phyloP scores from a whole-genome alignment of 495 filamentous ascomycete genomes.

The Usnea hakonensis region DNA sequence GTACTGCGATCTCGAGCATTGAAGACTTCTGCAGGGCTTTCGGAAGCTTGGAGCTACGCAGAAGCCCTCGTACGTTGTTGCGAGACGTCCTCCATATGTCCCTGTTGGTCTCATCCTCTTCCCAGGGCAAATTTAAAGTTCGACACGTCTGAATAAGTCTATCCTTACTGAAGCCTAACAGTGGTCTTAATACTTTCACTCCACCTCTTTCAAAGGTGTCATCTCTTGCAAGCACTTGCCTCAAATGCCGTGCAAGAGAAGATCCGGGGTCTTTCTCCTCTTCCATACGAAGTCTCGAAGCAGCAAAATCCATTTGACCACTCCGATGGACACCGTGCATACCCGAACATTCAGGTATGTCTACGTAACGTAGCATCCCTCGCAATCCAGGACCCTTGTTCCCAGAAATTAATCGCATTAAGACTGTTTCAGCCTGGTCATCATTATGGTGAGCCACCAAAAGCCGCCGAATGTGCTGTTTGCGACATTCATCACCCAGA shows the following conservation, averaged over 20 bases:
- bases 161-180: slow-evolving; percentile 66
- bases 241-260: background rate
- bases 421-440: slow-evolving; percentile 80
- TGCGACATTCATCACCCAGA: slow-evolving; percentile 54
- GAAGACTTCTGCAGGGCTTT: slow-evolving; percentile 57
- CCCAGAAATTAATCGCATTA: slow-evolving; percentile 61
- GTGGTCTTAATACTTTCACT: slow-evolving; percentile 62
- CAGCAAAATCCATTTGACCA: slow-evolving; percentile 34
- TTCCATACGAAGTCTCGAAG: background rate
- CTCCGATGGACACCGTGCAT: slow-evolving; percentile 64
- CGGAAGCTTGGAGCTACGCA: slow-evolving; percentile 52
- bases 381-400: slow-evolving; percentile 56
- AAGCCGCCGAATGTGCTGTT: slow-evolving; percentile 42
- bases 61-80: slow-evolving; percentile 70
- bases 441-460: slow-evolving; percentile 78
- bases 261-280: background rate
- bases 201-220: slow-evolving; percentile 54
- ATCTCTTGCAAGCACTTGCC: background rate
- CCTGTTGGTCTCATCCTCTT: slow-evolving; percentile 79
- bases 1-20: slow-evolving; percentile 47
- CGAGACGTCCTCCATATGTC: slow-evolving; percentile 68
- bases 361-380: slow-evolving; percentile 55
- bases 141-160: slow-evolving; percentile 65
- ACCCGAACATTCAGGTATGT: slow-evolving; percentile 78
- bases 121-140: slow-evolving; percentile 57